Evolutionary conservation across 495 filamentous ascomycete genomes (phyloP).

Genomic region (Zalerion maritima): DNA sequence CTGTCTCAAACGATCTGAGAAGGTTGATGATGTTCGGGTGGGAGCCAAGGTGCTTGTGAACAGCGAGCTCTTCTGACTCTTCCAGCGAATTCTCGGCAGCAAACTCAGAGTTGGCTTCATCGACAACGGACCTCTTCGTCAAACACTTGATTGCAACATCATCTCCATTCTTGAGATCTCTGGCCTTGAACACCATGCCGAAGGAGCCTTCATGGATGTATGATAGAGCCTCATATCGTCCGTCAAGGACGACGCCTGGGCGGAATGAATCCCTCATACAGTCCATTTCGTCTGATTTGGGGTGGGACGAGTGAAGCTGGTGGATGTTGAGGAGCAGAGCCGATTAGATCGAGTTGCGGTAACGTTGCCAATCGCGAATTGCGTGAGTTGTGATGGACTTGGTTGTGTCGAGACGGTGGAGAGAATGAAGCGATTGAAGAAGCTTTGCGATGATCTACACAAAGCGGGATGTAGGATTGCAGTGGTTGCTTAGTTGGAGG

Average conservation of each 20-base stretch:
- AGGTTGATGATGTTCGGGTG: slow-evolving; percentile 94
- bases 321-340: too few species aligned
- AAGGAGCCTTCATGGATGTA: slow-evolving; percentile 98
- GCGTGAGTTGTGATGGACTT: too few species aligned
- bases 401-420: too few species aligned
- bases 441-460: too few species aligned
- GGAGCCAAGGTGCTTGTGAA: slow-evolving; percentile 59
- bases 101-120: slow-evolving; percentile 36
- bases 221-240: slow-evolving; percentile 78
- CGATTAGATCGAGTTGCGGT: slow-evolving; percentile 8
- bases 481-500: too few species aligned
- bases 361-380: slow-evolving; percentile 1
- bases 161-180: slow-evolving; percentile 55
- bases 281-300: slow-evolving; percentile 45
- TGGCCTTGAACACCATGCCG: slow-evolving; percentile 91
- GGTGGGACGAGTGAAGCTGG: too few species aligned
- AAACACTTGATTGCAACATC: slow-evolving; percentile 89
- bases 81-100: slow-evolving; percentile 70
- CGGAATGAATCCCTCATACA: slow-evolving; percentile 63
- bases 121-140: slow-evolving; percentile 54
- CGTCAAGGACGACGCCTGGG: slow-evolving; percentile 59
- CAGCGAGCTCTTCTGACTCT: slow-evolving; percentile 72
- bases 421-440: too few species aligned
- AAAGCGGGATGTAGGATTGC: too few species aligned
- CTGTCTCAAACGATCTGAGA: slow-evolving; percentile 81